Evolutionary conservation across 345 rosid genomes (phyloP), one percentile per base, ranked within the genome.

Genomic region (Lepidium sativum): DNA sequence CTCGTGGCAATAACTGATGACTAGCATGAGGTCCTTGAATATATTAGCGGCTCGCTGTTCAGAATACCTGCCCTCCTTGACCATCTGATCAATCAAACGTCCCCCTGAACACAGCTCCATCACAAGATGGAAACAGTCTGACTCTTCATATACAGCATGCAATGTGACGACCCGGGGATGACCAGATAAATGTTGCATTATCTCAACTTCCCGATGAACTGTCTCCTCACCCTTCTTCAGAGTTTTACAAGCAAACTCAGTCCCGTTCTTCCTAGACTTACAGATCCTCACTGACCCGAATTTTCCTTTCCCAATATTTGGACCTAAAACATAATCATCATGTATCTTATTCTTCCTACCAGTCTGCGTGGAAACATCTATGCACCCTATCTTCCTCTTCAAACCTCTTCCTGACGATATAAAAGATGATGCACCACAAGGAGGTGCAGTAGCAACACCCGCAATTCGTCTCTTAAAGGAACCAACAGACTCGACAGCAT

Each of bases 361-460:
- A 51, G 80, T 82, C 75, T 64, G 91, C 2, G 96, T 92, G 20
- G 84, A 83, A 45, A 76, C 78, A 72, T 87, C 98, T 53, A 92
- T 87, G 70, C 98, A 92, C 31, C 97, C 98, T 33, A 92, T 86
- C 91, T 92, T 92, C 82, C 98, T 87, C 84, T 89, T 92, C 42
- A 92, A 76, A 42, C 98, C 97, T 78, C 97, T 83, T 23, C 94
- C 96, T 0, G 91, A 77, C 3, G 82, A 68, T 16, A 80, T 91
- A 79, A 79, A 77, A 31, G 89, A 89, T 0, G 97, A 92, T 10
- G 89, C 86, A 57, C 97, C 96, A 58, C 88, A 89, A 40, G 98
- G 96, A 0, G 97, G 98, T 31, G 97, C 96, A 63, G 98, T 92
- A 16, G 97, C 97, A 42, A 92, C 75, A 13, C 88, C 97, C 2